Conservation (phyloP, 1,139 yeast genomes). For the Insectozyma bohioensis region DNA sequence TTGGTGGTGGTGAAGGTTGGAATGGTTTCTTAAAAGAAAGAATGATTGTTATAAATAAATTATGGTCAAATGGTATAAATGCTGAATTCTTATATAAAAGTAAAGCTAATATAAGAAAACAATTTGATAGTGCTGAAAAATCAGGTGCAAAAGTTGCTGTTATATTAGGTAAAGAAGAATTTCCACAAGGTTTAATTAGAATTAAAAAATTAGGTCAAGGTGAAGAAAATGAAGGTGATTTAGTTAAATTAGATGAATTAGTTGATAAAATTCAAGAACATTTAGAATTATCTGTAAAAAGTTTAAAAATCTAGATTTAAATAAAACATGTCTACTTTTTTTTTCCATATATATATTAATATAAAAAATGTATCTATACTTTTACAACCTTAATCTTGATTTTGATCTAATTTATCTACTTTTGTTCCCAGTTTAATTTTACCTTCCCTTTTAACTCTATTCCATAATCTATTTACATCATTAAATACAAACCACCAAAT, state of each 20-base stretch:
- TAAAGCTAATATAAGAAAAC: slow-evolving; percentile 92
- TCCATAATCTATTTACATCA: slow-evolving; percentile 70
- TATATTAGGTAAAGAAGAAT: slow-evolving; percentile 94
- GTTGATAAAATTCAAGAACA: slow-evolving; percentile 44
- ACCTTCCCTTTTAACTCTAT: slow-evolving; percentile 70
- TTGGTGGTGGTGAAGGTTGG: slow-evolving; percentile 98
- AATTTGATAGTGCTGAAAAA: slow-evolving; percentile 96
- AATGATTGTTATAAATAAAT: slow-evolving; percentile 74
- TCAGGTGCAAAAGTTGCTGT: slow-evolving; percentile 90
- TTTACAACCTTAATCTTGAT: slow-evolving; percentile 15
- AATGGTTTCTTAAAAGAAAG: slow-evolving; percentile 88
- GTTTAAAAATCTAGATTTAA: slow-evolving; percentile 2
- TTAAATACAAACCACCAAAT: slow-evolving; percentile 70
- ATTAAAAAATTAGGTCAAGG: slow-evolving; percentile 88
- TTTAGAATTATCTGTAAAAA: not conserved
- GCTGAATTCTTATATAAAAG: slow-evolving; percentile 88
- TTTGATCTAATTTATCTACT: slow-evolving; percentile 23
- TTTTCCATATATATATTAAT: slow-evolving; percentile 7
- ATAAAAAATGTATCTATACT: no score
- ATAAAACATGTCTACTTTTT: slow-evolving; percentile 4
- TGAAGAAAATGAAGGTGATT: slow-evolving; percentile 81
- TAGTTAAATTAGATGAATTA: slow-evolving; percentile 61
- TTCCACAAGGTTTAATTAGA: slow-evolving; percentile 73
- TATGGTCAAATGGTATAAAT: slow-evolving; percentile 89
- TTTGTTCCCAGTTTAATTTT: slow-evolving; percentile 36